Evolutionary conservation across 2,329 filamentous ascomycete species (phyloP).

Genomic region (Herpotrichia juniperi): DNA sequence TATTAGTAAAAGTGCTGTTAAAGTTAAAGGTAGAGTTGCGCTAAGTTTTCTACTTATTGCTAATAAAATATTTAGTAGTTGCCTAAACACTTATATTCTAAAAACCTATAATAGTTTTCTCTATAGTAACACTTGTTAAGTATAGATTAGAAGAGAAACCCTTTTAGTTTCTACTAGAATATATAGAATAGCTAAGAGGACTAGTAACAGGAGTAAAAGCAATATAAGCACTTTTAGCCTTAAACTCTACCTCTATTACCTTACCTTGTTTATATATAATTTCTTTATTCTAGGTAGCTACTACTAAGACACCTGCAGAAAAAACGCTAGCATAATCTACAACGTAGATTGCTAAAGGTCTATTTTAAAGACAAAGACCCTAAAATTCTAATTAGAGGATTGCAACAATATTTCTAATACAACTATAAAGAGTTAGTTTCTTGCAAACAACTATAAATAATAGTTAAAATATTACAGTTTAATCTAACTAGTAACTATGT

Average conservation of each 20-base stretch:
- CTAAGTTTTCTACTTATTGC: slow-evolving; percentile 65
- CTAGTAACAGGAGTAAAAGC: slow-evolving; percentile 57
- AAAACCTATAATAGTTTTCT: slow-evolving; percentile 47
- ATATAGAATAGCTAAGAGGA: slow-evolving; percentile 49
- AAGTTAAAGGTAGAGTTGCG: slow-evolving; percentile 53
- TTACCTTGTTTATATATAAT: slow-evolving; percentile 45
- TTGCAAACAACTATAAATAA: not conserved
- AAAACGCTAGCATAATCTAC: slow-evolving; percentile 46
- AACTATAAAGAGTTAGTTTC: not conserved
- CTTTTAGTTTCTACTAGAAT: slow-evolving; percentile 53
- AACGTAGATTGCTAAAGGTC: slow-evolving; percentile 42
- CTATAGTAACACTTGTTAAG: slow-evolving; percentile 50
- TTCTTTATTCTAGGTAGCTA: slow-evolving; percentile 48
- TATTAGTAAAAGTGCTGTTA: slow-evolving; percentile 60
- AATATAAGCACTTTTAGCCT: slow-evolving; percentile 48
- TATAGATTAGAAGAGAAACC: slow-evolving; percentile 52
- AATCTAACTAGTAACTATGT: slow-evolving; percentile 57
- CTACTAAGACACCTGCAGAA: slow-evolving; percentile 46
- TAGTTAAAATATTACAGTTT: too few species aligned
- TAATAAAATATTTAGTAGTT: slow-evolving; percentile 62
- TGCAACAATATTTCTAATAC: slow-evolving; percentile 39
- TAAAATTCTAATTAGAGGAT: slow-evolving; percentile 47
- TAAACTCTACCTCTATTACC: slow-evolving; percentile 44
- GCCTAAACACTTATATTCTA: slow-evolving; percentile 51
- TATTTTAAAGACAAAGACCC: slow-evolving; percentile 50